Percentiles rank a stretch among this genome's conserved stretches.
phyloP scores from a whole-genome alignment of 306 rosid species.

The Trifolium subterraneum region DNA sequence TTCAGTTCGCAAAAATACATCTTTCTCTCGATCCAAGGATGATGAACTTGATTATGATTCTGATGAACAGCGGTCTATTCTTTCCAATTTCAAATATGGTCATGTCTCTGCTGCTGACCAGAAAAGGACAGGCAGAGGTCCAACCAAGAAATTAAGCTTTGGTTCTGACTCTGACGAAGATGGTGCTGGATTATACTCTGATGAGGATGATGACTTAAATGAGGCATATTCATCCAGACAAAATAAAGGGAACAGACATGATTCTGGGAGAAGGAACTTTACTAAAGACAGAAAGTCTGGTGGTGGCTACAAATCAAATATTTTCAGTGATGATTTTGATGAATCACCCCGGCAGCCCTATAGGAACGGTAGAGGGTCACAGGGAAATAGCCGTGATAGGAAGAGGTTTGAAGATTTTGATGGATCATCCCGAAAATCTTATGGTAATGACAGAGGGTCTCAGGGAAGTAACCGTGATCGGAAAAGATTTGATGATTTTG shows the following conservation, averaged over 20 bases:
- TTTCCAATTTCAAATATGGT: slow-evolving; percentile 70
- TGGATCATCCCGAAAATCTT: slow-evolving; percentile 49
- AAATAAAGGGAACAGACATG: slow-evolving; percentile 46
- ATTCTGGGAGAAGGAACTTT: slow-evolving; percentile 53
- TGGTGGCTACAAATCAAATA: slow-evolving; percentile 53
- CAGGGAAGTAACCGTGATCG: slow-evolving; percentile 41
- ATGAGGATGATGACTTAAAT: slow-evolving; percentile 64
- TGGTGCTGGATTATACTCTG: slow-evolving; percentile 71
- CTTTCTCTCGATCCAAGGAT: slow-evolving; percentile 65
- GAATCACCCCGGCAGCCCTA: slow-evolving; percentile 49
- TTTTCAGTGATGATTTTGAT: slow-evolving; percentile 55
- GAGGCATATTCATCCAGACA: slow-evolving; percentile 49
- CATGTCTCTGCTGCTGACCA: slow-evolving; percentile 59
- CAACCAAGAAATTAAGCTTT: slow-evolving; percentile 67
- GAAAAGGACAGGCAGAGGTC: slow-evolving; percentile 55
- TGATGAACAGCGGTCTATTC: slow-evolving; percentile 54
- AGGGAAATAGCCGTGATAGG: slow-evolving; percentile 43
- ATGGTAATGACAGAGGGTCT: slow-evolving; percentile 48
- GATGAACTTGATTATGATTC: slow-evolving; percentile 62
- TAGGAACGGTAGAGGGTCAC: slow-evolving; percentile 48
- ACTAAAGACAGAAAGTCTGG: slow-evolving; percentile 42
- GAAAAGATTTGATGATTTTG: slow-evolving; percentile 51
- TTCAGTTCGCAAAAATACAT: slow-evolving; percentile 42
- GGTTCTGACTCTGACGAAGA: slow-evolving; percentile 93
- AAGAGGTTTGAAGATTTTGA: slow-evolving; percentile 51